Base-by-base conservation (phyloP, 192 early-diverging fungal genomes). In the Chytriomyces sp. region DNA sequence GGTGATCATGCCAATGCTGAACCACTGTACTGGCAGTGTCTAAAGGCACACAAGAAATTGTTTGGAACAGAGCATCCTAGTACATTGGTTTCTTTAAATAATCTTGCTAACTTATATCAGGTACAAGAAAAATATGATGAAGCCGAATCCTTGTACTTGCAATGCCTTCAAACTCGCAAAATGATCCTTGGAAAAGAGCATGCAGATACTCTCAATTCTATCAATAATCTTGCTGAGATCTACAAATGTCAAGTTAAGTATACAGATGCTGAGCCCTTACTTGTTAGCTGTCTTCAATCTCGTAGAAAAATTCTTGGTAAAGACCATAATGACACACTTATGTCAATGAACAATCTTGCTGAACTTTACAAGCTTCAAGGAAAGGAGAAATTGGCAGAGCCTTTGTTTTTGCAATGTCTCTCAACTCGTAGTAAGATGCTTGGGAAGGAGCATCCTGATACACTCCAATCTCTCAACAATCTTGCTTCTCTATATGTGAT, bases 281-380 rank as follows among this genome's bases (percentile, higher is more conserved):
- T 68, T 6, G 64, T 17, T 37, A 31, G 26, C 64, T 68, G 64
- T 30, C 14, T 68, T 34, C 7, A 68, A 68, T 67, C 22, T 22
- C 7, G 66, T 22, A 65, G 32, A 63, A 68, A 68, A 30, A 26
- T 19, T 22, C 14, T 68, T n/a, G 66, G 66, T 26, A 7, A 65
- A 36, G 66, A 64, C 7, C 66, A 68, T 68, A 7, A 59, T 37
- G 30, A 68, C 58, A 68, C 66, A 25, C 32, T 68, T 8, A 66
- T 55, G 59, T 8, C 26, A 37, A 65, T 68, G 52, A 59, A 68
- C 30, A 17, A 68, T 68, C 64, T 68, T 10, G 17, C 66, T n/a
- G 12, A 44, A 14, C 26, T 63, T 10, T 63, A 63, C 28, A 10
- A 59, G 22, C 8, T 12, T 25, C 10, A 49, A 49, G n/a, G n/a